Evolutionary conservation across 768 basidiomycete genomes (phyloP).

Genomic region (Suillus paluster): DNA sequence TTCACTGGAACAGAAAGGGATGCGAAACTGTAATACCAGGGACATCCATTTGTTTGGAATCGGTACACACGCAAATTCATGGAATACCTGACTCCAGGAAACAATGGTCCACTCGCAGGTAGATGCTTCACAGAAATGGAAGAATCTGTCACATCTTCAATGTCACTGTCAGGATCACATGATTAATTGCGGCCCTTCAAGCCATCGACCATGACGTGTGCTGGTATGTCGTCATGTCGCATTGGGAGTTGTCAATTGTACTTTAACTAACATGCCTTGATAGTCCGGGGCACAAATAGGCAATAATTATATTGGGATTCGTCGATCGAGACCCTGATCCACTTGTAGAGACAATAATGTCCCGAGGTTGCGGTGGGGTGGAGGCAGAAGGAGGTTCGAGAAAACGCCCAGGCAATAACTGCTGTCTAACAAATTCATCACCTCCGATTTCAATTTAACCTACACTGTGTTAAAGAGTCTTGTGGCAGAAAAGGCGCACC

Average conservation of each 20-base stretch:
- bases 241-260: slow-evolving; percentile 25
- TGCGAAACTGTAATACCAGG: too few relatives aligned
- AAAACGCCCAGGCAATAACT: slow-evolving; percentile 25
- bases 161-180: too few relatives aligned
- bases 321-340: slow-evolving; percentile 22
- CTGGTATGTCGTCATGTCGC: slow-evolving; percentile 11
- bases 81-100: too few relatives aligned
- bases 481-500: not conserved
- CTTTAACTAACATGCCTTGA: slow-evolving; percentile 26
- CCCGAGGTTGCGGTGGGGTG: slow-evolving; percentile 21
- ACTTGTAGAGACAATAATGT: slow-evolving; percentile 21
- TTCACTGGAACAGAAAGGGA: too few relatives aligned
- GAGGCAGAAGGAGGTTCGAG: slow-evolving; percentile 24
- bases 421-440: slow-evolving; percentile 21
- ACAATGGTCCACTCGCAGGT: too few relatives aligned
- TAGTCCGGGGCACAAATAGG: slow-evolving; percentile 28
- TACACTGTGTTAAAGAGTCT: slow-evolving; percentile 17
- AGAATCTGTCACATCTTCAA: not conserved
- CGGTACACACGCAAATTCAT: too few relatives aligned
- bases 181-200: too few relatives aligned
- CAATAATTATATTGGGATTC: slow-evolving; percentile 25
- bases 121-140: too few relatives aligned
- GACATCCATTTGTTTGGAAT: too few relatives aligned
- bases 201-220: slow-evolving; percentile 28
- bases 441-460: slow-evolving; percentile 21